A percentile compares a stretch with the other conserved stretches of the same genome.
phyloP scores from a whole-genome alignment of 1,284 basidiomycete genomes.

The Irpex sp. region DNA sequence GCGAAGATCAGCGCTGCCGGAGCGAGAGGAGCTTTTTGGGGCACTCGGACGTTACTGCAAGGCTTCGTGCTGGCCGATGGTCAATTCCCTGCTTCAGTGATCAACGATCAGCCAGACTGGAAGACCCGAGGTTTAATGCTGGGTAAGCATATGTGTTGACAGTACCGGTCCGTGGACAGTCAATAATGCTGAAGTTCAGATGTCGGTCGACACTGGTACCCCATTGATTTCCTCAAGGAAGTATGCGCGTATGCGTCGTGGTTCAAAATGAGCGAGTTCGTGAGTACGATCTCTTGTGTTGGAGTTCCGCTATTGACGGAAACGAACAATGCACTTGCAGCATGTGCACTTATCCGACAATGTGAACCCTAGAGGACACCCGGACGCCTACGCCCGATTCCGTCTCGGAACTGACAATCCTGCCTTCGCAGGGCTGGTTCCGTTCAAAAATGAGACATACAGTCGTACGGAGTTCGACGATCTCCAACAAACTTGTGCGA shows the following conservation, averaged over 20 bases:
- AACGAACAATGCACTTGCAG: conserved; percentile 10
- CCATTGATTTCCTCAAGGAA: conserved; percentile 27
- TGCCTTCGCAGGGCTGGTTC: conserved; percentile 27
- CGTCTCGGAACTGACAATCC: conserved; percentile 28
- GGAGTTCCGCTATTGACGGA: conserved; percentile 7
- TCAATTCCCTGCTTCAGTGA: conserved; percentile 25
- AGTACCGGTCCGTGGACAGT: neutral
- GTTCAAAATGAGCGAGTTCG: conserved; percentile 33
- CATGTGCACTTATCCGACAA: conserved; percentile 27
- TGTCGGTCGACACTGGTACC: conserved; percentile 34
- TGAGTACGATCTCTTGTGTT: conserved; percentile 11
- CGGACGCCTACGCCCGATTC: conserved; percentile 31
- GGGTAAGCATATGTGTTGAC: conserved; percentile 11
- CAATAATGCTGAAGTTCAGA: conserved; percentile 15
- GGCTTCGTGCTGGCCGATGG: conserved; percentile 26
- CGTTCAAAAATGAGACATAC: conserved; percentile 33
- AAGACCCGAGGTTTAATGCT: conserved; percentile 34
- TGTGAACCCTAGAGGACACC: conserved; percentile 16
- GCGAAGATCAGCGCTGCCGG: conserved; percentile 29
- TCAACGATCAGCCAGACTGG: conserved; percentile 33
- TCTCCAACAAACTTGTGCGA: conserved; percentile 30
- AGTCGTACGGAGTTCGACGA: conserved; percentile 28
- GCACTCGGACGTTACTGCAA: conserved; percentile 32
- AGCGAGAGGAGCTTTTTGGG: conserved; percentile 34
- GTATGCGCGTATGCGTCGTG: conserved; percentile 33